Conservation (phyloP, 352 stramenopile genomes). For the Phytophthora brassicae region DNA sequence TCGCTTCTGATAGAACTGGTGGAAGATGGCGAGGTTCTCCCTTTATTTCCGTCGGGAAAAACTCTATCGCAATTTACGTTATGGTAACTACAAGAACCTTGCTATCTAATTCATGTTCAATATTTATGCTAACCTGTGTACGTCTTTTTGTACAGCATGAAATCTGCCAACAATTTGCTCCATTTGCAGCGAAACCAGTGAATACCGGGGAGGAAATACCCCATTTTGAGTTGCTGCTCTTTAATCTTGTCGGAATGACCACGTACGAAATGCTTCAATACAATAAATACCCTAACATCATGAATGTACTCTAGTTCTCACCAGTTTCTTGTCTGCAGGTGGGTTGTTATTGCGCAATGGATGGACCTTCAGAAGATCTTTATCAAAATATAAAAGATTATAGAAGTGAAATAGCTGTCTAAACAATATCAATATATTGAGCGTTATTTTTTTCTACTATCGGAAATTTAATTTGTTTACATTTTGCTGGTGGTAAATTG, state of each 20-base stretch:
- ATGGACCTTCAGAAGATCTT: constrained; percentile 23
- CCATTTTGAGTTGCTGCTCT: constrained; percentile 40
- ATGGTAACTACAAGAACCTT: constrained; percentile 41
- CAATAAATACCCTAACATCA: too few relatives aligned
- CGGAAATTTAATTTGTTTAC: constrained; percentile 9
- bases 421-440: not conserved
- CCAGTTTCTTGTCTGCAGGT: constrained; percentile 8
- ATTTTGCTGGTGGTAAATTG: constrained; percentile 1
- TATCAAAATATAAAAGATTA: constrained; percentile 20
- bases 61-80: constrained; percentile 75
- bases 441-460: not conserved
- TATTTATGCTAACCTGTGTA: not conserved
- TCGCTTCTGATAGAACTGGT: constrained; percentile 22
- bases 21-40: constrained; percentile 23
- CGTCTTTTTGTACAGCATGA: constrained; percentile 45
- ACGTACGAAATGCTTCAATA: constrained; percentile 13
- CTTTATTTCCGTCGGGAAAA: constrained; percentile 60
- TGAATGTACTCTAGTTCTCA: not conserved
- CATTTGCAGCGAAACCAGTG: constrained; percentile 41
- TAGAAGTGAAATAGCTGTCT: not conserved
- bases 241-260: constrained; percentile 46
- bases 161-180: constrained; percentile 48
- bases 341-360: constrained; percentile 31
- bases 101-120: not conserved
- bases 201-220: constrained; percentile 11